Conservation (phyloP, 441 rosid genomes). For the Arabidopsis hybrid region DNA sequence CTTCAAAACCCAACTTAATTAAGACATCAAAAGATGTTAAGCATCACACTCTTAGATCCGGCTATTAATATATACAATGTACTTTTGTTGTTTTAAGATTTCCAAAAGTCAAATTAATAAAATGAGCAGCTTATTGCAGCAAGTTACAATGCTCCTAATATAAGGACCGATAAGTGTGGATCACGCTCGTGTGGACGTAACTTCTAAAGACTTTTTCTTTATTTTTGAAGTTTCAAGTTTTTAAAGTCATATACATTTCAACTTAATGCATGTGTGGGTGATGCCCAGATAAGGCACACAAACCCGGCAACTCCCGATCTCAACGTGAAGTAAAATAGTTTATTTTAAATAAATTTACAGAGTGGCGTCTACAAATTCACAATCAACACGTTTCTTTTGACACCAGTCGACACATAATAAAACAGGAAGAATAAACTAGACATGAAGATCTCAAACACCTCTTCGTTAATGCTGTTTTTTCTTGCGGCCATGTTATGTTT, state of each 20-base stretch:
- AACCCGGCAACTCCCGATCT: too few relatives aligned
- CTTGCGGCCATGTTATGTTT: conserved; percentile 17
- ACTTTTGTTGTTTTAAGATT: neutral
- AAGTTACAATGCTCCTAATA: neutral
- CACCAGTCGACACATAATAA: too few relatives aligned
- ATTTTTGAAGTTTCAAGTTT: neutral
- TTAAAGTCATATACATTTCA: neutral
- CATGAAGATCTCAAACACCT: neutral
- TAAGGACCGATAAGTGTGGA: conserved; percentile 20
- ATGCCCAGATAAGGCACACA: too few relatives aligned
- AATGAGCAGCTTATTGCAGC: neutral
- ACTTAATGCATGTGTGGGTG: too few relatives aligned
- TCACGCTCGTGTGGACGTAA: conserved; percentile 19
- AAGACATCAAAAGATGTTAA: neutral
- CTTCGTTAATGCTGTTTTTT: conserved; percentile 15
- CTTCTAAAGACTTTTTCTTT: neutral
- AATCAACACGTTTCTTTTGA: too few relatives aligned
- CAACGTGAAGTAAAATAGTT: too few relatives aligned
- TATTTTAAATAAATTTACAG: too few relatives aligned
- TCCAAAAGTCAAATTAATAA: conserved; percentile 5
- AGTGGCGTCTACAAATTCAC: too few relatives aligned
- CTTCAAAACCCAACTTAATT: neutral
- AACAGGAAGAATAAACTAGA: too few relatives aligned
- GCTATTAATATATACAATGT: neutral
- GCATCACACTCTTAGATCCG: neutral